Conservation (phyloP, 768 basidiomycete genomes). For the Glaciozyma antarctica region DNA sequence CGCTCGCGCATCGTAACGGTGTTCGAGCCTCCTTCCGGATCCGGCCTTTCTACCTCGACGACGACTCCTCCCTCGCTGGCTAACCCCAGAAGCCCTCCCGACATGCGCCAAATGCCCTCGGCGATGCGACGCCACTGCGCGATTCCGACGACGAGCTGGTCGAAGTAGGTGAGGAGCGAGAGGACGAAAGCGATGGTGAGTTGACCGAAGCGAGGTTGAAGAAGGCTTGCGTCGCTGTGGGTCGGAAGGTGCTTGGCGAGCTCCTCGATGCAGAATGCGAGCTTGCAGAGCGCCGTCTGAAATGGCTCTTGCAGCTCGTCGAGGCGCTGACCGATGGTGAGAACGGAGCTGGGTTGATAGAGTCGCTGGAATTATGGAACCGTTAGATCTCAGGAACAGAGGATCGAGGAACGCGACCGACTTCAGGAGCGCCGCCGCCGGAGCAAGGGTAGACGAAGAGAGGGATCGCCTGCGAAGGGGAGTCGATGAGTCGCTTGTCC, state of each 20-base stretch:
- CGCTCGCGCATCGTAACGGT: background rate
- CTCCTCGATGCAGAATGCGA: background rate
- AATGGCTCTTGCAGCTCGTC: no score
- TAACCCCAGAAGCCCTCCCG: background rate
- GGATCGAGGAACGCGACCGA: no score
- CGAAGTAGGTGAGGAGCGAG: background rate
- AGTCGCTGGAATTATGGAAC: no score
- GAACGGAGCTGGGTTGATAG: no score
- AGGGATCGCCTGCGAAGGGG: no score
- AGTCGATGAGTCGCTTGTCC: no score
- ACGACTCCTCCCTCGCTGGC: background rate
- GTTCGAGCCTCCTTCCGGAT: constrained; percentile 6
- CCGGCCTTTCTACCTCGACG: background rate
- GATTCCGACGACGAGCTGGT: background rate
- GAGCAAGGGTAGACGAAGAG: no score
- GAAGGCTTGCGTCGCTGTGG: background rate
- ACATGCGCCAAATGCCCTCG: constrained; percentile 6
- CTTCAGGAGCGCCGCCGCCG: no score
- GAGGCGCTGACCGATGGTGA: no score
- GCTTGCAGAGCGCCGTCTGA: background rate
- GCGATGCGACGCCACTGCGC: background rate
- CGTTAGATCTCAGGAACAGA: no score
- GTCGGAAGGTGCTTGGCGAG: background rate
- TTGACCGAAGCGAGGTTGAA: background rate
- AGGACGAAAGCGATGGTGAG: background rate